Conservation (phyloP, 106 monocot species). For the Iris macrosiphon region DNA sequence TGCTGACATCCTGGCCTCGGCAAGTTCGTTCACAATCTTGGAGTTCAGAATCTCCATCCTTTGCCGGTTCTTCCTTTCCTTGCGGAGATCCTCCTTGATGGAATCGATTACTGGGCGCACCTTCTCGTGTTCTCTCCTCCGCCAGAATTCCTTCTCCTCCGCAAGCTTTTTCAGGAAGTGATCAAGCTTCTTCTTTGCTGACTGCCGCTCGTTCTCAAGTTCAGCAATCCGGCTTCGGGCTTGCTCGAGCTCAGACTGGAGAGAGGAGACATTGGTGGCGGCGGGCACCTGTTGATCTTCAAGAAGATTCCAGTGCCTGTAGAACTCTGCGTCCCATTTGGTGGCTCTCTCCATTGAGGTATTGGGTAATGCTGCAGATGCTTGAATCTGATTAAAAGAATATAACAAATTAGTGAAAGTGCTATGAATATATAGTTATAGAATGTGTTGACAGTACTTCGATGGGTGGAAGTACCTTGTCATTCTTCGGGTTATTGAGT, state of each 20-base stretch:
- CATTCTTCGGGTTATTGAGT: conserved; percentile 30
- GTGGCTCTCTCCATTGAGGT: conserved; percentile 75
- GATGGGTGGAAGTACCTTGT: conserved; percentile 33
- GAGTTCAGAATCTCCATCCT: conserved; percentile 63
- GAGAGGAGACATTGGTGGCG: conserved; percentile 37
- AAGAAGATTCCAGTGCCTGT: conserved; percentile 44
- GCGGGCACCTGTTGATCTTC: conserved; percentile 32
- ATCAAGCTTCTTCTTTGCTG: conserved; percentile 74
- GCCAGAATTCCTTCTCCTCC: conserved; percentile 62
- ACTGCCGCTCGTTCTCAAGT: conserved; percentile 60
- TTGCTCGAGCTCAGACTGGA: conserved; percentile 66
- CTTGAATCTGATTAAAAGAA: conserved; percentile 23
- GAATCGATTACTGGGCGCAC: conserved; percentile 52
- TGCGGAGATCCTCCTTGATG: conserved; percentile 68
- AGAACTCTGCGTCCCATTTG: conserved; percentile 86
- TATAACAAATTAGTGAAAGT: neutral
- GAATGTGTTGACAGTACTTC: neutral
- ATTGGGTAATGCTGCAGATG: conserved; percentile 23
- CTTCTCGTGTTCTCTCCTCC: conserved; percentile 74
- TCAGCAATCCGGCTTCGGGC: conserved; percentile 44
- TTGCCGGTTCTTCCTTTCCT: conserved; percentile 76
- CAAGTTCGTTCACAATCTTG: conserved; percentile 71
- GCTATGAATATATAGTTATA: neutral
- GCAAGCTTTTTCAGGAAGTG: conserved; percentile 68
- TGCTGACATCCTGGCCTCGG: conserved; percentile 57